Evolutionary conservation across 2,329 filamentous ascomycete species (phyloP), one percentile per base, ranked within the genome.

Genomic region (Didymella pomorum): DNA sequence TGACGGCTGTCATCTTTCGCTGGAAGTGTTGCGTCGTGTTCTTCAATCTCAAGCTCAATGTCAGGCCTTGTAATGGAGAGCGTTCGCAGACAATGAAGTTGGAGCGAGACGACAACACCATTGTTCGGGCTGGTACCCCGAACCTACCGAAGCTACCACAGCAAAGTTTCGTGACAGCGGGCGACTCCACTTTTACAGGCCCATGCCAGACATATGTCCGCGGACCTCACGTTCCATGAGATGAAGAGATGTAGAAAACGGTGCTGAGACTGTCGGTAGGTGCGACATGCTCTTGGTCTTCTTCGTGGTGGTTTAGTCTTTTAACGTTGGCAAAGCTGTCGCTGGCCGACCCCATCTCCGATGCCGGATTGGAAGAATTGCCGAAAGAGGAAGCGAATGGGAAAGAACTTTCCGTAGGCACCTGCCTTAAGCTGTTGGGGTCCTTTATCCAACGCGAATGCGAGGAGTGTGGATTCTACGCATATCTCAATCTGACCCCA

Each of bases 151-250:
- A 39, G 23, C 46, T 29, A 49, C n/a, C 21, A 12, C 31, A 25
- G 45, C 16, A 48, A 11, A 41, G 7, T 39, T 39, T 41, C 14
- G 46, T 39, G 46, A 39, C n/a, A 41, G 33, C 23, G 46, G 46
- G 46, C 23, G 16, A 10, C 33, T 25, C 23, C 23, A 18, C 3
- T 26, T 41, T 21, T 21, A 21, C 14, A 26, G 31, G 28, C 20
- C 44, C 44, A 35, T 29, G 14, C n/a, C 29, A 33, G 44, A 47
- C 18, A 39, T 18, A 39, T 10, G 29, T 1, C 20, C 25, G n/a
- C n/a, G 21, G 18, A 47, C 20, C 10, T 3, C 29, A 23, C 23
- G 9, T 11, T 47, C 18, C 2, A 47, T 20, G 31, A 48, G 21
- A 11, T 48, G 2, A 12, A 7, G 21, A 21, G 20, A 6, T 14